These are phyloP conservation scores for Babesia gibsoni DNA, from an alignment of 169 alveolate genomes.

Conservation along the genomic window DNA sequence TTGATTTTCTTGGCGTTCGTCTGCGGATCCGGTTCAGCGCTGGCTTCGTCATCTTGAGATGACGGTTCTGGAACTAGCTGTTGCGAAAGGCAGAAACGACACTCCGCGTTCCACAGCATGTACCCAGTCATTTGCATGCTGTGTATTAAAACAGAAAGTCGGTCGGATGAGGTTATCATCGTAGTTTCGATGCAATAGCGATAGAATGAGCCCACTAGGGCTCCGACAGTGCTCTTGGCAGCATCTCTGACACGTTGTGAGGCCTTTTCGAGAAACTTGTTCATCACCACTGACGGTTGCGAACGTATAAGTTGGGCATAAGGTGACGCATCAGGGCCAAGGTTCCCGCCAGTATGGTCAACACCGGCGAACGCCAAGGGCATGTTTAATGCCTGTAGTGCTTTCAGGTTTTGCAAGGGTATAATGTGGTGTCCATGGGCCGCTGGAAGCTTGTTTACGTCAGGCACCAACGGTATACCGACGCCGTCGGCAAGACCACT, in stretches of 20 bases:
- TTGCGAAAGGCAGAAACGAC: conserved; percentile 68
- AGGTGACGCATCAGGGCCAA: conserved; percentile 34
- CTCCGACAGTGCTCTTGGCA: conserved; percentile 73
- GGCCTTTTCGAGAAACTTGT: conserved; percentile 67
- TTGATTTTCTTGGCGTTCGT: background rate
- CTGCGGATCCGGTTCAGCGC: background rate
- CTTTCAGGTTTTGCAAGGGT: background rate
- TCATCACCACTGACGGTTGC: conserved; percentile 69
- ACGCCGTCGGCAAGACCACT: background rate
- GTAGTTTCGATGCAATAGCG: conserved; percentile 77
- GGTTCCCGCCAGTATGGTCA: background rate
- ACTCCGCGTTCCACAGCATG: conserved; percentile 80
- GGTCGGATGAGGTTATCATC: conserved; percentile 74
- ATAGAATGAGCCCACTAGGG: conserved; percentile 74
- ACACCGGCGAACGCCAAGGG: background rate
- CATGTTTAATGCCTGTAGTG: background rate
- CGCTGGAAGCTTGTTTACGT: background rate
- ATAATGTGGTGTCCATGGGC: background rate
- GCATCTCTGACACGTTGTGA: conserved; percentile 78
- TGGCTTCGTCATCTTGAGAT: background rate
- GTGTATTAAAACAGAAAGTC: conserved; percentile 65
- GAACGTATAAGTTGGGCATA: conserved; percentile 37
- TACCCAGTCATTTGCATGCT: conserved; percentile 79
- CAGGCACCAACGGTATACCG: background rate
- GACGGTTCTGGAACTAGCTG: conserved; percentile 49